Conservation (phyloP, 805 yeast genomes). For the Scheffersomyces ergatensis region DNA sequence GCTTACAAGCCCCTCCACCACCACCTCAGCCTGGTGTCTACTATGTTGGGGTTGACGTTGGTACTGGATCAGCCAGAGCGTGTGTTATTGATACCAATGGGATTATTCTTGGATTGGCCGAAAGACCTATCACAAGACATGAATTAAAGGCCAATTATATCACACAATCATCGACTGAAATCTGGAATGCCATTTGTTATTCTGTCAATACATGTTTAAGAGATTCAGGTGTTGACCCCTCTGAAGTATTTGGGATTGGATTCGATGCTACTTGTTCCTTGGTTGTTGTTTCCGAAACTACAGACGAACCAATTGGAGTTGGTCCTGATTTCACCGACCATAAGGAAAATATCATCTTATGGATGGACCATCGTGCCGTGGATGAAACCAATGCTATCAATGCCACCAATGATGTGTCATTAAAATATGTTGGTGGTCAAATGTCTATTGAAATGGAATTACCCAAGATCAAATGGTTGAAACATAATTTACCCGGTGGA, state of each 20-base stretch:
- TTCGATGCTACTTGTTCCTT: slow-evolving; percentile 97
- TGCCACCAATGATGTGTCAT: slow-evolving; percentile 70
- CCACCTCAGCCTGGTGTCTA: slow-evolving; percentile 46
- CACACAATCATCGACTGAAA: slow-evolving; percentile 87
- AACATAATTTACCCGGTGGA: slow-evolving; percentile 70
- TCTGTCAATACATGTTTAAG: slow-evolving; percentile 74
- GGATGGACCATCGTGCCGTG: slow-evolving; percentile 98
- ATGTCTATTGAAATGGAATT: slow-evolving; percentile 99
- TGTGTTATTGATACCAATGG: slow-evolving; percentile 85
- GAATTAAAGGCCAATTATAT: slow-evolving; percentile 70
- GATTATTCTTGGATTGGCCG: slow-evolving; percentile 73
- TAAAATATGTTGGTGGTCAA: slow-evolving; percentile 93
- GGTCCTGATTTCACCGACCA: slow-evolving; percentile 83
- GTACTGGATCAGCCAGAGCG: slow-evolving; percentile 98
- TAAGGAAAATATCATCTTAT: slow-evolving; percentile 80
- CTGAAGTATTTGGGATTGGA: slow-evolving; percentile 78
- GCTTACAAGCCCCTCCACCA: slow-evolving; percentile 35
- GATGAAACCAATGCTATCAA: slow-evolving; percentile 79
- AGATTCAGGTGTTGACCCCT: slow-evolving; percentile 71
- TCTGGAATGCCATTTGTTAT: slow-evolving; percentile 84
- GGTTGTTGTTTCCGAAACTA: slow-evolving; percentile 67
- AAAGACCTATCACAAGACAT: slow-evolving; percentile 75
- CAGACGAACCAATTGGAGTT: slow-evolving; percentile 75
- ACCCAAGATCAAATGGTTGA: slow-evolving; percentile 96
- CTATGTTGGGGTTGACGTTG: slow-evolving; percentile 88